These are phyloP conservation scores for Torulaspora franciscae DNA, from an alignment of 805 yeast species.

Conservation along the genomic window DNA sequence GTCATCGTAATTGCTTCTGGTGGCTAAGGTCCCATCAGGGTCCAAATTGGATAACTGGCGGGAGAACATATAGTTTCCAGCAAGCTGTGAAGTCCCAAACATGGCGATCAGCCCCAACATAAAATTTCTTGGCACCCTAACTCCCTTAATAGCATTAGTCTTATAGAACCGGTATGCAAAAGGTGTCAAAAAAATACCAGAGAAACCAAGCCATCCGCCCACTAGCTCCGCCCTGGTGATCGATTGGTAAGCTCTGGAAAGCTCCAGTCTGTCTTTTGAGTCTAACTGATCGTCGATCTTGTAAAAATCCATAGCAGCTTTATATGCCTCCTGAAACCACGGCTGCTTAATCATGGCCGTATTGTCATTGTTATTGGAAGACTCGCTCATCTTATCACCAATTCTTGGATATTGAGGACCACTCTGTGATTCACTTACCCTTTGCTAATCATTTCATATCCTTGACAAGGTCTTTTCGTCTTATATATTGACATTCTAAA, in stretches of 20 bases:
- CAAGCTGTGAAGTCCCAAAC: slow-evolving; percentile 33
- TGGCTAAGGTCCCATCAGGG: slow-evolving; percentile 26
- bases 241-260: slow-evolving; percentile 38
- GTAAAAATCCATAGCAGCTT: slow-evolving; percentile 45
- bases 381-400: slow-evolving; percentile 2
- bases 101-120: slow-evolving; percentile 42
- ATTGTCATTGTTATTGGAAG: neutral
- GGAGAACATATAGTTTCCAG: slow-evolving; percentile 33
- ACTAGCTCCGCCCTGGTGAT: slow-evolving; percentile 36
- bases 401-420: no score
- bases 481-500: neutral
- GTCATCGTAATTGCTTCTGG: slow-evolving; percentile 13
- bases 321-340: slow-evolving; percentile 39
- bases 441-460: neutral
- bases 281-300: slow-evolving; percentile 45
- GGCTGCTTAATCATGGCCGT: slow-evolving; percentile 18
- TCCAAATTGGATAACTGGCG: slow-evolving; percentile 29
- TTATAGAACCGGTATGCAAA: slow-evolving; percentile 35
- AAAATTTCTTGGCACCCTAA: slow-evolving; percentile 40
- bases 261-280: slow-evolving; percentile 39
- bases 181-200: slow-evolving; percentile 42
- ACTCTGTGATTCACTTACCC: neutral
- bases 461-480: neutral
- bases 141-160: slow-evolving; percentile 36
- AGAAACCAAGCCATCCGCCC: slow-evolving; percentile 41